A percentile compares a stretch with the other conserved stretches of the same genome.
Conservation (phyloP, 2,329 filamentous ascomycete species). For the Fusarium udum region DNA sequence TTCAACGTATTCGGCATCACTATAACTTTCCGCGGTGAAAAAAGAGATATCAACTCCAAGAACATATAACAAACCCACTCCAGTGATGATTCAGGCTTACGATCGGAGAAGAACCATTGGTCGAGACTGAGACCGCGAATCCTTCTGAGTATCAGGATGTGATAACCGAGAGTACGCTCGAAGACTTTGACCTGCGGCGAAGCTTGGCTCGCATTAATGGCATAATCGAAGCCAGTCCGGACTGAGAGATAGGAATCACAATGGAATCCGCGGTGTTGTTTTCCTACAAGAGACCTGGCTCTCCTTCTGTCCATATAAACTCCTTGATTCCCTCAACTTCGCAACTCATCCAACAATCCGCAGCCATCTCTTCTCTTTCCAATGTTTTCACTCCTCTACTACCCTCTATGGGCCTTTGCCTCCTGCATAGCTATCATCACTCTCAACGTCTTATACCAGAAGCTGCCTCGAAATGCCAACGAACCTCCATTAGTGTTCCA, state of each 20-base stretch:
- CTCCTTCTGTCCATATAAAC: conserved; percentile 7
- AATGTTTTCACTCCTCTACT: conserved; percentile 13
- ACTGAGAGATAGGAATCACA: background rate
- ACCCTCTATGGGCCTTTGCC: conserved; percentile 5
- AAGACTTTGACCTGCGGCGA: background rate
- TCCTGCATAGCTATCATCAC: conserved; percentile 5
- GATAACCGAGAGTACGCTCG: background rate
- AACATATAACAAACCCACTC: background rate
- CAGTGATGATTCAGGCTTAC: background rate
- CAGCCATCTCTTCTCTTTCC: background rate
- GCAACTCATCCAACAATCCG: background rate
- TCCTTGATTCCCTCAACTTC: background rate
- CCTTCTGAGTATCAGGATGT: conserved; percentile 3
- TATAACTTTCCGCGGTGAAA: background rate
- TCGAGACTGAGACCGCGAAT: background rate
- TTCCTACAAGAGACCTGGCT: background rate
- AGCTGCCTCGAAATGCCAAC: conserved; percentile 15
- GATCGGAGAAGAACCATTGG: background rate
- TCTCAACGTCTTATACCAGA: conserved; percentile 27
- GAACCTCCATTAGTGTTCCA: conserved; percentile 67
- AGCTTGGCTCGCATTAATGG: background rate
- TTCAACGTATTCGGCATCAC: conserved; percentile 8
- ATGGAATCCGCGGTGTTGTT: background rate
- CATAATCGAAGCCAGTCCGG: too few species aligned
- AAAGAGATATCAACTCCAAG: background rate